Percentiles rank a stretch among this genome's conserved stretches.
Conservation (phyloP, 805 yeast species). For the Spathaspora gorwiae region DNA sequence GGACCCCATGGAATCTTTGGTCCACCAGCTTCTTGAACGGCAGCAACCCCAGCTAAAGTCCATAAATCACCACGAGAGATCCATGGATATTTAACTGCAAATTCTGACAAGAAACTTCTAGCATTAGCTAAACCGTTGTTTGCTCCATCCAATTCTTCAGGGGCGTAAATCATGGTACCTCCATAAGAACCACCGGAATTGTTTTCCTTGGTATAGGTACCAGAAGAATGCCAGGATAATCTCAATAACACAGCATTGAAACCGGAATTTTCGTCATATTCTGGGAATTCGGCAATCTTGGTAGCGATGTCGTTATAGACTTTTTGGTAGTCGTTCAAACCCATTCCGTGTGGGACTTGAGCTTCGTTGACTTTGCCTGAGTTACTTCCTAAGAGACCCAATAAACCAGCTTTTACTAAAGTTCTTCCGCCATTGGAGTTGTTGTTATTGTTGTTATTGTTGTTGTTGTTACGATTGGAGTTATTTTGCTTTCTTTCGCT, state of each 20-base stretch:
- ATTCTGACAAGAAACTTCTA: constrained; percentile 50
- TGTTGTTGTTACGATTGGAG: constrained; percentile 7
- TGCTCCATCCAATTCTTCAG: constrained; percentile 34
- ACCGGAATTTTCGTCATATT: constrained; percentile 35
- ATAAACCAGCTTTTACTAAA: neutral
- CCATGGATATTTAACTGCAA: constrained; percentile 61
- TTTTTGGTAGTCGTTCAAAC: constrained; percentile 53
- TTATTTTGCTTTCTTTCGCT: constrained; percentile 11
- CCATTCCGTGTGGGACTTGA: constrained; percentile 31
- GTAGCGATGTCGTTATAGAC: constrained; percentile 72
- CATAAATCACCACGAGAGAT: constrained; percentile 74
- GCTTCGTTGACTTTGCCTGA: constrained; percentile 25
- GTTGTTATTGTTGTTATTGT: constrained; percentile 6
- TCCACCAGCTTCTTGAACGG: constrained; percentile 75
- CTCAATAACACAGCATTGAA: constrained; percentile 33
- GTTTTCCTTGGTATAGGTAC: constrained; percentile 24
- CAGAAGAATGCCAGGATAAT: constrained; percentile 37
- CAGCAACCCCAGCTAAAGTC: constrained; percentile 75
- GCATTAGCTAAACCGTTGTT: constrained; percentile 64
- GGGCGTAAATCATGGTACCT: constrained; percentile 33
- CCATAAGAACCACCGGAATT: constrained; percentile 34
- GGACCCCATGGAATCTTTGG: constrained; percentile 80
- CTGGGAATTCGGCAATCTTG: constrained; percentile 45
- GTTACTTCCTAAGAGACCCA: constrained; percentile 16
- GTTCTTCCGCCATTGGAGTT: constrained; percentile 1